Base-by-base conservation (phyloP, 2,329 filamentous ascomycete genomes). In the Orbilia oligospora region DNA sequence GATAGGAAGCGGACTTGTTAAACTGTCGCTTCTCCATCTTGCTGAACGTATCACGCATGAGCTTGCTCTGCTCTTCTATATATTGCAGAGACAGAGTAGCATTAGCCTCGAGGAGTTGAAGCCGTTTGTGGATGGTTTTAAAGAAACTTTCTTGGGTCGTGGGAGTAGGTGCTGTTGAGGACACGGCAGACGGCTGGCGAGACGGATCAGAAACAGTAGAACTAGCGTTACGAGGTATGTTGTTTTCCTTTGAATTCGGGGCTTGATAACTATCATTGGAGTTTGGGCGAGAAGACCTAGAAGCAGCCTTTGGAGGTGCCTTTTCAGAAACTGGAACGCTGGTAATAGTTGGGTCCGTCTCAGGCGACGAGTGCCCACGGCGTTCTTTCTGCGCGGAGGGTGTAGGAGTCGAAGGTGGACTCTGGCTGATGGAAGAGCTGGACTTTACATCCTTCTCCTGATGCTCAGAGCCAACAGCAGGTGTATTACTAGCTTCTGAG, bases 141-240 rank as follows among this genome's bases (percentile, higher is more conserved):
- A 97, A 99, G 85, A 99, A 98, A 0, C 93, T 96, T 83, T 99
- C 96, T 84, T 99, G 96, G 0, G 97, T 96, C 0, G 94, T 94
- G 1, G 95, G 94, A 0, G 90, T 89, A 0, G 91, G 85, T 0
- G 88, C 84, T 6, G 87, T 83, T 0, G 87, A 82, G 8, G 67
- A 61, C 22, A 86, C 85, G 27, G 85, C 81, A 27, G 85, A 81
- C 61, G 84, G 75, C 24, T 84, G 86, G 82, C 81, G 86, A 41
- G 56, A 49, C 71, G 84, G 82, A 81, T 55, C 83, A 69, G 51
- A 30, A 64, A 66, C 79, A 48, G 79, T 58, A 1, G 80, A 80
- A 5, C 9, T 82, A 78, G 48, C 80, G 73, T 78, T 83, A 81
- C 73, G 67, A 20, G 73, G 27, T 20, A 53, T 16, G 12, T 61